phyloP scores from a whole-genome alignment of 805 yeast genomes.

The Nakazawaea anatomiae region DNA sequence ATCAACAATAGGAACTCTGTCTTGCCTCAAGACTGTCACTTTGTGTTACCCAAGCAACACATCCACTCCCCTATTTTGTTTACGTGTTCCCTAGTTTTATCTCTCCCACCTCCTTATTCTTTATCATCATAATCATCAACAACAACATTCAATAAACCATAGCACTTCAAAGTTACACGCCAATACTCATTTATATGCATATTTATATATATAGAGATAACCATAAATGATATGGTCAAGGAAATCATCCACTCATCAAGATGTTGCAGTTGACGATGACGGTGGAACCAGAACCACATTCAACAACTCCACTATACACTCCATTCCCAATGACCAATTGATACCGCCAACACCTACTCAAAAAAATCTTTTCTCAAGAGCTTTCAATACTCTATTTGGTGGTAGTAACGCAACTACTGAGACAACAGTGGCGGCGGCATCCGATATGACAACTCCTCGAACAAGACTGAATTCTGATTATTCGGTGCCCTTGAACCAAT shows the following conservation, averaged over 20 bases:
- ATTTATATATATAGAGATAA: background rate
- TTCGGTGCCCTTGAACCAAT: conserved; percentile 4
- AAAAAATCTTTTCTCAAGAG: conserved; percentile 8
- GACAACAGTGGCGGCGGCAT: background rate
- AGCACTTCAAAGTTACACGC: too few relatives aligned
- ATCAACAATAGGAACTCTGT: too few relatives aligned
- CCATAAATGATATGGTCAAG: background rate
- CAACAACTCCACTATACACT: background rate
- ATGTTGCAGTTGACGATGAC: background rate
- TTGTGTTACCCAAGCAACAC: too few relatives aligned
- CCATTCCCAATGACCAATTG: background rate
- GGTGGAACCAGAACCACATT: background rate
- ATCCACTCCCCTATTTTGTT: too few relatives aligned
- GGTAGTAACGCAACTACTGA: background rate
- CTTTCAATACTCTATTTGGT: conserved; percentile 7
- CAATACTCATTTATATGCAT: background rate
- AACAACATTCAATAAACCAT: too few relatives aligned
- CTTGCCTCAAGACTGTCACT: too few relatives aligned
- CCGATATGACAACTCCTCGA: background rate
- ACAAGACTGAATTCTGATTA: background rate
- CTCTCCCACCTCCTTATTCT: too few relatives aligned
- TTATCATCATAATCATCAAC: too few relatives aligned
- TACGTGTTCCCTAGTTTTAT: too few relatives aligned
- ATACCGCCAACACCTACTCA: conserved; percentile 10
- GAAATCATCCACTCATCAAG: background rate